Evolutionary conservation across 2,329 filamentous ascomycete genomes (phyloP).

Genomic region (Colletotrichum falcatum): DNA sequence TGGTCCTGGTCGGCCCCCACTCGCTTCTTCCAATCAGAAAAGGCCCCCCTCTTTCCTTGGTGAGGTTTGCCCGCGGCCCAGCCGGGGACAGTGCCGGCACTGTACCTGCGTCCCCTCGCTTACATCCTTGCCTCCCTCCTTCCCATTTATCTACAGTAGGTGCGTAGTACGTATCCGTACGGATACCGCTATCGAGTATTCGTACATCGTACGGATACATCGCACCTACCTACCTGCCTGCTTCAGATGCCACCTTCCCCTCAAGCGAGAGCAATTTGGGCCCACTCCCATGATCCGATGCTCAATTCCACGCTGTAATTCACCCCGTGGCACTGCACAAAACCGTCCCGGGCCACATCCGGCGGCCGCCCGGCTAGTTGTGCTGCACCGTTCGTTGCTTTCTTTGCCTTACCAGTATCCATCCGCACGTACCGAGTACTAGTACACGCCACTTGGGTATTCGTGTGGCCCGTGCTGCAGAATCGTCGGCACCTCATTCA

Average conservation of each 20-base stretch:
- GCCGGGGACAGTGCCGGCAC: conserved; percentile 22
- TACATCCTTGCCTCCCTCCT: conserved; percentile 8
- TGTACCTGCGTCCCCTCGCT: conserved; percentile 19
- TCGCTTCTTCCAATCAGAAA: conserved; percentile 7
- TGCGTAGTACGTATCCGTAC: too few relatives aligned
- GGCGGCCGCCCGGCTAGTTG: conserved; percentile 23
- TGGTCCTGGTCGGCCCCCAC: conserved; percentile 10
- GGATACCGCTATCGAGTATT: too few relatives aligned
- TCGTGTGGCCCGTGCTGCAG: neutral
- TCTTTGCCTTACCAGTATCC: too few relatives aligned
- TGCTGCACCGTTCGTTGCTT: neutral
- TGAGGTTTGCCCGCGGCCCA: neutral
- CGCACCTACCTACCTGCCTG: too few relatives aligned
- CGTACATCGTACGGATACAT: too few relatives aligned
- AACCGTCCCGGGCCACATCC: conserved; percentile 25
- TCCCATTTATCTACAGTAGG: neutral
- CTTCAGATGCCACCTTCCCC: conserved; percentile 11
- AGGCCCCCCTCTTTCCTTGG: neutral
- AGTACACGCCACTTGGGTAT: neutral
- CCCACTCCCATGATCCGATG: conserved; percentile 37
- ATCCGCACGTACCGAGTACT: too few relatives aligned
- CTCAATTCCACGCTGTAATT: neutral
- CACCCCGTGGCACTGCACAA: conserved; percentile 8
- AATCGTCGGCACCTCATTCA: neutral
- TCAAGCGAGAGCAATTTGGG: conserved; percentile 11